A percentile compares a stretch with the other conserved stretches of the same genome.
Conservation (phyloP, 805 yeast genomes). For the Candida morakotiae region DNA sequence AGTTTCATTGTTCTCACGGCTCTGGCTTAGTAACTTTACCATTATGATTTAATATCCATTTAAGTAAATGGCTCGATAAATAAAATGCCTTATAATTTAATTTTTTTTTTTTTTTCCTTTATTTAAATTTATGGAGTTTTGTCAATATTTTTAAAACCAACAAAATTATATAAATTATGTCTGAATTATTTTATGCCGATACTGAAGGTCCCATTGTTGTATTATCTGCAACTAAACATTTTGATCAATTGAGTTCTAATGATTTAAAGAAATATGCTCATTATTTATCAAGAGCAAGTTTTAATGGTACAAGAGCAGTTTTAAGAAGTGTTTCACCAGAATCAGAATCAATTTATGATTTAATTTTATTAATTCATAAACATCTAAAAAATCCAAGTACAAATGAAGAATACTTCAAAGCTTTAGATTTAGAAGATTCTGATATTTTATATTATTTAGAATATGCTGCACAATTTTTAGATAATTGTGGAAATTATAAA, state of each 20-base stretch:
- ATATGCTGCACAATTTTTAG: slow-evolving; percentile 70
- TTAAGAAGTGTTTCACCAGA: slow-evolving; percentile 81
- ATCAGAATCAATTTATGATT: slow-evolving; percentile 69
- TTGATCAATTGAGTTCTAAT: slow-evolving; percentile 54
- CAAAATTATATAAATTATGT: slow-evolving; percentile 12
- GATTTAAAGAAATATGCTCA: slow-evolving; percentile 73
- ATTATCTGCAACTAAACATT: slow-evolving; percentile 64
- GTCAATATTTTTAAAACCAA: too few species aligned
- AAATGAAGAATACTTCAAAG: slow-evolving; percentile 35
- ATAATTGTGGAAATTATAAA: slow-evolving; percentile 75
- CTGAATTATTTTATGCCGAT: slow-evolving; percentile 27
- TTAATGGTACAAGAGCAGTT: slow-evolving; percentile 76
- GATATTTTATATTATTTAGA: slow-evolving; percentile 52
- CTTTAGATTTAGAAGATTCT: slow-evolving; percentile 24
- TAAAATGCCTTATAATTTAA: background rate
- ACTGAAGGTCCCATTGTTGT: slow-evolving; percentile 39
- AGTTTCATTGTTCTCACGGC: background rate
- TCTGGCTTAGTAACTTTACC: background rate
- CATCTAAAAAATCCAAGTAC: slow-evolving; percentile 41
- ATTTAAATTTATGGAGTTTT: background rate
- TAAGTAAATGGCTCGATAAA: background rate
- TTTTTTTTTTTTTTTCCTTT: background rate
- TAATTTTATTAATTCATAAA: slow-evolving; percentile 59
- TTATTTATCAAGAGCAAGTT: slow-evolving; percentile 77
- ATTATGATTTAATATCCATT: too few species aligned